Evolutionary conservation across 768 basidiomycete genomes (phyloP).

Genomic region (Boletus bicolor): DNA sequence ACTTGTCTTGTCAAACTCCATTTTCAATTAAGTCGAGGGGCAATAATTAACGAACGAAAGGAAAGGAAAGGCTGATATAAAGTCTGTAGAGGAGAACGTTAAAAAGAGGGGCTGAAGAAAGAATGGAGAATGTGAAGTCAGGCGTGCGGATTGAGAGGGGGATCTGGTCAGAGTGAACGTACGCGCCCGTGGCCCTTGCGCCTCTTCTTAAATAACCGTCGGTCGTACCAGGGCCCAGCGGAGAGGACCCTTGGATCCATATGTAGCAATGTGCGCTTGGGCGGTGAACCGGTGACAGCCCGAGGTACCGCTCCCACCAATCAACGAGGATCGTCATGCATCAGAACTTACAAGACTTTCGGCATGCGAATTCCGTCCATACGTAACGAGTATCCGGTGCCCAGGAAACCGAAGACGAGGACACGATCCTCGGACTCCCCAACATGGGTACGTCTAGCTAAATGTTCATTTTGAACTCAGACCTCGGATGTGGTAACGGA

Average conservation of each 20-base stretch:
- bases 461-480: constrained; percentile 1
- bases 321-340: constrained; percentile 1
- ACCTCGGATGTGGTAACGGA: background rate
- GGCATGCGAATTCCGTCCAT: constrained; percentile 1
- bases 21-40: constrained; percentile 14
- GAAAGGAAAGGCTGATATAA: constrained; percentile 3
- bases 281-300: background rate
- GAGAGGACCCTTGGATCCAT: constrained; percentile 15
- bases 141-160: constrained; percentile 4
- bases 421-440: background rate
- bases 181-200: background rate
- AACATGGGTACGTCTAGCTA: background rate
- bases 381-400: constrained; percentile 4
- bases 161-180: background rate
- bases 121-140: background rate
- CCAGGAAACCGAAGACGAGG: too few relatives aligned
- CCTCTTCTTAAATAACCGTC: constrained; percentile 18
- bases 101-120: background rate
- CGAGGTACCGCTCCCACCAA: background rate
- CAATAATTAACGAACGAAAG: constrained; percentile 4
- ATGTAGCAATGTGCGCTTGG: constrained; percentile 8
- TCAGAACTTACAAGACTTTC: background rate
- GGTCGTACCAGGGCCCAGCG: constrained; percentile 11
- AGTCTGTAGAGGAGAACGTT: background rate
- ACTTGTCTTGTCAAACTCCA: constrained; percentile 33